Conservation (phyloP, 2,329 filamentous ascomycete genomes). For the Aspergillus cejpii region DNA sequence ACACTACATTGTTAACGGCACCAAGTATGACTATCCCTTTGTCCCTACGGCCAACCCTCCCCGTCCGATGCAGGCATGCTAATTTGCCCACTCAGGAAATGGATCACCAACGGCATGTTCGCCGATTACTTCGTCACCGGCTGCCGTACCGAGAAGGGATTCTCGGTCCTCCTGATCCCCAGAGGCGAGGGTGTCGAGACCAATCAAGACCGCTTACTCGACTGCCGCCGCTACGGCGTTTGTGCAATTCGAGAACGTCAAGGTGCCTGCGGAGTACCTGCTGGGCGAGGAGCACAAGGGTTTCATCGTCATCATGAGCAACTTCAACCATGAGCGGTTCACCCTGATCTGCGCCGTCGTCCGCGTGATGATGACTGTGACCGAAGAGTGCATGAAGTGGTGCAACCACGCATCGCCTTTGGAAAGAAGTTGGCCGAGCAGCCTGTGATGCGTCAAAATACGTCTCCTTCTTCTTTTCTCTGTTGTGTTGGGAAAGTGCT, state of each 20-base stretch:
- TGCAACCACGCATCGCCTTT: conserved; percentile 79
- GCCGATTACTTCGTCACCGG: conserved; percentile 77
- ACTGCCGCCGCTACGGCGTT: conserved; percentile 70
- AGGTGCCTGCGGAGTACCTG: conserved; percentile 71
- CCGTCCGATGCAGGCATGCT: conserved; percentile 1
- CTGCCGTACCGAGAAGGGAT: conserved; percentile 70
- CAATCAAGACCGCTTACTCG: conserved; percentile 64
- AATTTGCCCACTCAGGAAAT: conserved; percentile 59
- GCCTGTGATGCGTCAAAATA: conserved; percentile 72
- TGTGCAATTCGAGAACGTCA: conserved; percentile 79
- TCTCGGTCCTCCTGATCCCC: conserved; percentile 69
- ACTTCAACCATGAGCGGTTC: conserved; percentile 85
- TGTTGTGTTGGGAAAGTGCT: background rate
- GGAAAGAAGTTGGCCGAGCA: conserved; percentile 75
- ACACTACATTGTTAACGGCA: conserved; percentile 54
- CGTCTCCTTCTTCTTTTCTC: conserved; percentile 17
- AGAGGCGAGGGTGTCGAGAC: conserved; percentile 62
- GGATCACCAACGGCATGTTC: conserved; percentile 77
- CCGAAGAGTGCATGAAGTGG: conserved; percentile 85
- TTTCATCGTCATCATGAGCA: conserved; percentile 74
- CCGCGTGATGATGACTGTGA: conserved; percentile 60
- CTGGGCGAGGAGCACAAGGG: conserved; percentile 80
- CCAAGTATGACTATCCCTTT: conserved; percentile 24
- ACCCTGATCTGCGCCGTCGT: conserved; percentile 63
- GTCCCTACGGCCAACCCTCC: background rate